Evolutionary conservation across 2,329 filamentous ascomycete species (phyloP).

Genomic region (Plenodomus biglobosus): DNA sequence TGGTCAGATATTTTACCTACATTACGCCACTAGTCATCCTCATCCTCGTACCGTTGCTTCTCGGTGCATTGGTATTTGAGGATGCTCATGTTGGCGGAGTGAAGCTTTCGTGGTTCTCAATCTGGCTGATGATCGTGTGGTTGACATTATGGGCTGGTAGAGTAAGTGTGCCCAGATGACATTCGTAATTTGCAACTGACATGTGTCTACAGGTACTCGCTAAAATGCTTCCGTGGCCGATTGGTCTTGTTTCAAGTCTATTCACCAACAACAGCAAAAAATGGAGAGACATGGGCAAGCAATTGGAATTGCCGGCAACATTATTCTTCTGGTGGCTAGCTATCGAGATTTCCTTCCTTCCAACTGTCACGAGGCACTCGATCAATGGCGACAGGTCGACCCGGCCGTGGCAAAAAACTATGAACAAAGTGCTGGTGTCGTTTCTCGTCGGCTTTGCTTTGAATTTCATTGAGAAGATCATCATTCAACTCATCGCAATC

Average conservation of each 20-base stretch:
- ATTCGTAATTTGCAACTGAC: background rate
- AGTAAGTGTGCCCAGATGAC: conserved; percentile 40
- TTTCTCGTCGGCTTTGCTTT: conserved; percentile 78
- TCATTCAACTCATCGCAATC: conserved; percentile 92
- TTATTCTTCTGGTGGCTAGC: conserved; percentile 92
- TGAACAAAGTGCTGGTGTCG: conserved; percentile 84
- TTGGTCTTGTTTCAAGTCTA: conserved; percentile 67
- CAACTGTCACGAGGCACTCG: conserved; percentile 72
- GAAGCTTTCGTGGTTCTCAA: conserved; percentile 82
- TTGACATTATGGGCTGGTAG: conserved; percentile 80
- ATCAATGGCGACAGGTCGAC: conserved; percentile 55
- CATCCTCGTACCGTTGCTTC: conserved; percentile 67
- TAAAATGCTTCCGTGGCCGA: conserved; percentile 63
- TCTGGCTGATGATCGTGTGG: conserved; percentile 95
- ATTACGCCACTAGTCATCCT: conserved; percentile 66
- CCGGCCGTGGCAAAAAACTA: conserved; percentile 70
- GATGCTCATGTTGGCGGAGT: conserved; percentile 72
- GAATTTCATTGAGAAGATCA: conserved; percentile 88
- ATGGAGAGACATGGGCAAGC: conserved; percentile 84
- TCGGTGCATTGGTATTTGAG: conserved; percentile 63
- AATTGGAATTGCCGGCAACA: conserved; percentile 81
- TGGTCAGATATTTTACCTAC: conserved; percentile 71
- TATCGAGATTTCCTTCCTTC: conserved; percentile 80
- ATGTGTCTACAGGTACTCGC: conserved; percentile 55
- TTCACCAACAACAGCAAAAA: conserved; percentile 89